Evolutionary conservation across 2,329 filamentous ascomycete genomes (phyloP), one percentile per base, ranked within the genome.

Genomic region (Colletotrichum karsti): DNA sequence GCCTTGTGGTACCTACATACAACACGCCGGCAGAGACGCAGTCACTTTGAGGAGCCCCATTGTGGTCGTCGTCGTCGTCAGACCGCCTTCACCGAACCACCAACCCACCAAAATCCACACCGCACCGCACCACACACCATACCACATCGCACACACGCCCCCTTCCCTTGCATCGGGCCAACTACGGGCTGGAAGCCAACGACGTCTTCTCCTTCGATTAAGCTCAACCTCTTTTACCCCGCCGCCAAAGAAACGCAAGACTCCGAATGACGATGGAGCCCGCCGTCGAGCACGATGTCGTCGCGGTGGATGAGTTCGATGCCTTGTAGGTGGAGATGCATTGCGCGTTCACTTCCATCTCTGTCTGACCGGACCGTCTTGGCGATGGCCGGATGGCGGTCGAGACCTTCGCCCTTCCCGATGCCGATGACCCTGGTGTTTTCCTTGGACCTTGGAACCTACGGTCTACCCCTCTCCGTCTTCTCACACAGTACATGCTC

Each of bases 291-390:
- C 78, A 82, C 70, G 77, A 83, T 67, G 73, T 86, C 66, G 78
- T 87, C 42, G 70, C 79, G 28, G 82, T 85, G 62, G 82, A 87
- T 39, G 86, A 88, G 75, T 88, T 88, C 71, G 86, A 87, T 74
- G 85, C 85, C 48, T 77, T 88, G 86, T 88, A 77, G 72, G 84
- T 80, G 55, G 61, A 67, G 41, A 44, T 22, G 57, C 62, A 50
- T 55, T 61, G 53, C 54, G 48, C 48, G 48, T 60, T 62, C 57
- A 51, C 57, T 50, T 48, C 42, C 20, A 42, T 30, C 24, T 41
- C 24, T n/a, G 53, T 65, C 33, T 26, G 41, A 13, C 28, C 6
- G 55, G 20, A 13, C 22, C 20, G 50, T n/a, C 48, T 61, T 61
- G 48, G 37, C 20, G 37, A 41, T 30, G 30, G 44, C 4, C 33